Conservation (phyloP, 139 green algal genomes). For the Asterochloris erici region DNA sequence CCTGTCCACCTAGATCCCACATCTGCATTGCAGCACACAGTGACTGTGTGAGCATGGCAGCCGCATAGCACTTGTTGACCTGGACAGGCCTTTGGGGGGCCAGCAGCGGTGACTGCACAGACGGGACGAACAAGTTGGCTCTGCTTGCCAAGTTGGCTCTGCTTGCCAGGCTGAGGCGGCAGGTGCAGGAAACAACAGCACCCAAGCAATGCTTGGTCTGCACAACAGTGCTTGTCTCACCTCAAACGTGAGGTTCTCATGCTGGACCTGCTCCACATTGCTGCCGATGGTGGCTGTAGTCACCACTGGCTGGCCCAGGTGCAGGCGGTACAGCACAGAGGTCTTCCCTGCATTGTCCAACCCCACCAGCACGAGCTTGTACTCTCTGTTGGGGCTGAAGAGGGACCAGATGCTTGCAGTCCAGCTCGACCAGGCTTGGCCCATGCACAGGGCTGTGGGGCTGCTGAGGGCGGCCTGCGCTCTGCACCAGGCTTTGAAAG, state of each 20-base stretch:
- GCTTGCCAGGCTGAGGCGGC: background rate
- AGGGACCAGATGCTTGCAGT: constrained; percentile 39
- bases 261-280: constrained; percentile 85
- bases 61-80: background rate
- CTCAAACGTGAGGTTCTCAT: constrained; percentile 80
- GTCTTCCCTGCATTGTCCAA: constrained; percentile 95
- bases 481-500: too few species aligned
- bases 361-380: constrained; percentile 84
- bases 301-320: constrained; percentile 78
- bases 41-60: background rate
- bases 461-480: background rate
- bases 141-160: background rate
- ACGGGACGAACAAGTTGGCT: background rate
- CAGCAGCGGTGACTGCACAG: background rate
- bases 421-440: constrained; percentile 29
- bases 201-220: background rate
- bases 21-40: constrained; percentile 22
- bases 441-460: constrained; percentile 26
- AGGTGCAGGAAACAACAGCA: background rate
- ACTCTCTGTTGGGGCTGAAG: constrained; percentile 75
- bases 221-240: constrained; percentile 27
- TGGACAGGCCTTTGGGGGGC: background rate
- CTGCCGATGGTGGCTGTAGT: constrained; percentile 83
- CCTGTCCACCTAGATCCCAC: constrained; percentile 88
- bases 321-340: constrained; percentile 88